Evolutionary conservation across 768 basidiomycete species (phyloP).

Genomic region (Amanita exitialis): DNA sequence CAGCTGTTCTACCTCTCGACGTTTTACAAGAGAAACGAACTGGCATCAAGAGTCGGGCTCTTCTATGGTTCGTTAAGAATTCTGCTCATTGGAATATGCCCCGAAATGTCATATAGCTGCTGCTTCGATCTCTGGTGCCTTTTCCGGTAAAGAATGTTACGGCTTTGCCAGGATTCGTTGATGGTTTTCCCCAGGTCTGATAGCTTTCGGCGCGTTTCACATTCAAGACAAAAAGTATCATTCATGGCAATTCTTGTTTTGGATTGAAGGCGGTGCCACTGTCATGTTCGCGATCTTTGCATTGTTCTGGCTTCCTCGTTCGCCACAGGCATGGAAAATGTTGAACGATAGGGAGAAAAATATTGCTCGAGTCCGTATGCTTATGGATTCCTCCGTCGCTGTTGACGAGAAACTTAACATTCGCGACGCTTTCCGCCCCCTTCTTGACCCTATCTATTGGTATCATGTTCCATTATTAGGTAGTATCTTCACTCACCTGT

Average conservation of each 20-base stretch:
- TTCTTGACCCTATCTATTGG: constrained; percentile 36
- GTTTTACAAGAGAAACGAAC: constrained; percentile 39
- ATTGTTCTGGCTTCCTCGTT: constrained; percentile 34
- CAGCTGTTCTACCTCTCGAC: constrained; percentile 39
- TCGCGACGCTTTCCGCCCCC: constrained; percentile 32
- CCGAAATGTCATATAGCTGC: constrained; percentile 19
- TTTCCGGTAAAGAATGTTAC: constrained; percentile 23
- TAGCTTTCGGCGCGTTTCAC: constrained; percentile 44
- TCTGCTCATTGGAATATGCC: not conserved
- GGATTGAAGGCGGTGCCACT: constrained; percentile 39
- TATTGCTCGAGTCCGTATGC: constrained; percentile 30
- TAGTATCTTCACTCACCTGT: not conserved
- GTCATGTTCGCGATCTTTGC: constrained; percentile 33
- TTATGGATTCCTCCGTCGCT: constrained; percentile 34
- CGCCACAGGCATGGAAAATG: constrained; percentile 29
- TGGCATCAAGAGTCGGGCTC: constrained; percentile 38
- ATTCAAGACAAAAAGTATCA: constrained; percentile 29
- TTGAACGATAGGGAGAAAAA: constrained; percentile 28
- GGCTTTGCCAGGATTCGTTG: not conserved
- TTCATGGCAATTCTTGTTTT: constrained; percentile 42
- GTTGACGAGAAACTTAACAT: constrained; percentile 30
- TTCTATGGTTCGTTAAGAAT: constrained; percentile 31
- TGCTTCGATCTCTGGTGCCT: constrained; percentile 35
- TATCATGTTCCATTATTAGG: constrained; percentile 1
- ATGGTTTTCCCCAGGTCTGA: constrained; percentile 21